A percentile compares a stretch with the other conserved stretches of the same genome.
Evolutionary conservation across 2,329 filamentous ascomycete species (phyloP).

Genomic region (Trichoderma atrobrunneum): DNA sequence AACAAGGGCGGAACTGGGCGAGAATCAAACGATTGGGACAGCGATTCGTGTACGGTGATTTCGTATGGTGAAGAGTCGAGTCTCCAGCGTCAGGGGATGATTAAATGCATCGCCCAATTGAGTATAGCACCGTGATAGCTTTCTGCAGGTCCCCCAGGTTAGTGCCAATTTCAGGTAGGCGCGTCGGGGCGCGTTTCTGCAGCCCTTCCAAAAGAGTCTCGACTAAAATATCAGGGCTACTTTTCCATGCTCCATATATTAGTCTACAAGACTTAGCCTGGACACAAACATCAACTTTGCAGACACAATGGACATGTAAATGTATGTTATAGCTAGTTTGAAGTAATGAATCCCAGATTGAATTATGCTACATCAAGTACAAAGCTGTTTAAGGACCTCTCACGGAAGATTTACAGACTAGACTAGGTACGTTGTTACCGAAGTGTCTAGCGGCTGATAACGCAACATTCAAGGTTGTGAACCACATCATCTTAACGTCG

Average conservation of each 20-base stretch:
- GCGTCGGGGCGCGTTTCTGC: slow-evolving; percentile 9
- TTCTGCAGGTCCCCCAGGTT: slow-evolving; percentile 9
- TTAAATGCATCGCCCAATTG: neutral
- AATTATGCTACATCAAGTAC: neutral
- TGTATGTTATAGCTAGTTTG: neutral
- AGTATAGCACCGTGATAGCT: neutral
- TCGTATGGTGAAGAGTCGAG: neutral
- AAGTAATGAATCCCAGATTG: neutral
- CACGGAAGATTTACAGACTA: neutral
- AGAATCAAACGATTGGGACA: neutral
- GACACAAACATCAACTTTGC: neutral
- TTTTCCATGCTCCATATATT: too few species aligned
- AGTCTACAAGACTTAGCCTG: neutral
- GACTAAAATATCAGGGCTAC: neutral
- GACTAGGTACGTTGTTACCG: too few species aligned
- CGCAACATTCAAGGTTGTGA: neutral
- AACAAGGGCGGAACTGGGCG: neutral
- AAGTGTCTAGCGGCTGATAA: too few species aligned
- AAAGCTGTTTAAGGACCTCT: neutral
- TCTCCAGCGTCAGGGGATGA: slow-evolving; percentile 17
- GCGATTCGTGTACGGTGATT: neutral
- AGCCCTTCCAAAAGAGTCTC: neutral
- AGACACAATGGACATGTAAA: neutral
- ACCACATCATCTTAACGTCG: neutral
- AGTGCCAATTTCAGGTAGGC: neutral